These are phyloP conservation scores for Acmispon strigosus DNA, from an alignment of 306 rosid genomes.

Conservation along the genomic window DNA sequence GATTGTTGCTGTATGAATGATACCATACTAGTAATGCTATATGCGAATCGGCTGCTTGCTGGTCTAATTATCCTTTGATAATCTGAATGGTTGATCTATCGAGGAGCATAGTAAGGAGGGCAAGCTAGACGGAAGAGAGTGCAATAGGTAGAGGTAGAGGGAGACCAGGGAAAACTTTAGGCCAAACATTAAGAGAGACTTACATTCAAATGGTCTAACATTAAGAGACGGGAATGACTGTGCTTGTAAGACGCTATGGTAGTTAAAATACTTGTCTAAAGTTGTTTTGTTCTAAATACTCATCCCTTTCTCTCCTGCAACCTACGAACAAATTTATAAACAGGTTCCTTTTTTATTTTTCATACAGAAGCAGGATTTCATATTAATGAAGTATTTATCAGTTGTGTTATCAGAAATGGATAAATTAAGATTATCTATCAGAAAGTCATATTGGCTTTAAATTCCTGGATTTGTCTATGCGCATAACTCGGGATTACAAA, in stretches of 20 bases:
- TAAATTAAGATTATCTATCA: neutral
- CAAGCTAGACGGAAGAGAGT: no score
- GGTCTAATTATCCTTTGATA: no score
- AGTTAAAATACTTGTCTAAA: neutral
- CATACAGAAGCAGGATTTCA: neutral
- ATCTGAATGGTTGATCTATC: no score
- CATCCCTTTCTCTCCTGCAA: no score
- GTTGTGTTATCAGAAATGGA: neutral
- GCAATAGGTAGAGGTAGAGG: no score
- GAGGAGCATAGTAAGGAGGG: no score
- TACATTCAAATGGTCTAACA: no score
- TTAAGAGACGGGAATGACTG: no score
- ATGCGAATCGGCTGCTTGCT: no score
- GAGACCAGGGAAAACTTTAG: no score
- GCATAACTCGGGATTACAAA: neutral
- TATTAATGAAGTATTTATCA: neutral
- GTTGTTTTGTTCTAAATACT: no score
- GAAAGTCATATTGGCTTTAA: neutral
- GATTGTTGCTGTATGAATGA: constrained; percentile 2
- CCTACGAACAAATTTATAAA: neutral
- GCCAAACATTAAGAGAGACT: no score
- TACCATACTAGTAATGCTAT: neutral
- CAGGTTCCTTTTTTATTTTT: neutral
- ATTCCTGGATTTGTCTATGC: neutral
- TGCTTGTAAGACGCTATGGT: neutral